These are phyloP conservation scores for Kuraishia cidri DNA, from an alignment of 805 yeast genomes.

Conservation along the genomic window DNA sequence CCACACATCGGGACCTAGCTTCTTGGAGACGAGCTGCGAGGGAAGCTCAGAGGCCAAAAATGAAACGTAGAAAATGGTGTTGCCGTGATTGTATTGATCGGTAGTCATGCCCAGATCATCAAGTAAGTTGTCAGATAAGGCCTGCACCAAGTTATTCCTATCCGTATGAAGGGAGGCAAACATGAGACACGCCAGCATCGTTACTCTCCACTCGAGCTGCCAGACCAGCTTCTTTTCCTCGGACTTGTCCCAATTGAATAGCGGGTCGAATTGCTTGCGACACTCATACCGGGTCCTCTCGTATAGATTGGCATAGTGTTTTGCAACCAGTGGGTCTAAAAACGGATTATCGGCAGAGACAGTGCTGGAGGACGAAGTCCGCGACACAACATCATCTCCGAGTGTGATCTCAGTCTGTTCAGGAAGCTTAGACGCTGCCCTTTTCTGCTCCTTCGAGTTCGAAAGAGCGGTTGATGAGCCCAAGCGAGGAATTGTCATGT, in stretches of 20 bases:
- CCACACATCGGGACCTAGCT: conserved; percentile 50
- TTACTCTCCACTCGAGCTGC: not conserved
- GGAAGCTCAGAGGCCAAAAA: conserved; percentile 56
- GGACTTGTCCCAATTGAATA: conserved; percentile 20
- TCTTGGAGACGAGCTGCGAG: conserved; percentile 50
- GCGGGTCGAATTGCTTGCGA: conserved; percentile 46
- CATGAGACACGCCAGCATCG: not conserved
- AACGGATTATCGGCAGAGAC: conserved; percentile 49
- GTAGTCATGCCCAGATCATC: conserved; percentile 44
- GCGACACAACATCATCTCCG: conserved; percentile 49
- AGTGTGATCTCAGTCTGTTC: no score
- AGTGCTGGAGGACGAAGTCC: conserved; percentile 46
- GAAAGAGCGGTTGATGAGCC: no score
- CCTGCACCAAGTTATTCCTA: not conserved
- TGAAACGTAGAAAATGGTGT: conserved; percentile 40
- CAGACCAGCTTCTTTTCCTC: conserved; percentile 6
- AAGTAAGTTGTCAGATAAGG: conserved; percentile 18
- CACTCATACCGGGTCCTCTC: conserved; percentile 46
- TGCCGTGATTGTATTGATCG: conserved; percentile 50
- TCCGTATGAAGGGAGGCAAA: not conserved
- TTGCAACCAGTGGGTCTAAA: conserved; percentile 32
- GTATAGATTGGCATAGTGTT: conserved; percentile 33
- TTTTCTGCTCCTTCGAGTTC: conserved; percentile 42
- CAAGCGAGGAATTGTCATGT: no score
- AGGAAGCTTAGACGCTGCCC: conserved; percentile 39